These are phyloP conservation scores for Penicillium malachiteum DNA, from an alignment of 495 filamentous ascomycete genomes.

Conservation along the genomic window DNA sequence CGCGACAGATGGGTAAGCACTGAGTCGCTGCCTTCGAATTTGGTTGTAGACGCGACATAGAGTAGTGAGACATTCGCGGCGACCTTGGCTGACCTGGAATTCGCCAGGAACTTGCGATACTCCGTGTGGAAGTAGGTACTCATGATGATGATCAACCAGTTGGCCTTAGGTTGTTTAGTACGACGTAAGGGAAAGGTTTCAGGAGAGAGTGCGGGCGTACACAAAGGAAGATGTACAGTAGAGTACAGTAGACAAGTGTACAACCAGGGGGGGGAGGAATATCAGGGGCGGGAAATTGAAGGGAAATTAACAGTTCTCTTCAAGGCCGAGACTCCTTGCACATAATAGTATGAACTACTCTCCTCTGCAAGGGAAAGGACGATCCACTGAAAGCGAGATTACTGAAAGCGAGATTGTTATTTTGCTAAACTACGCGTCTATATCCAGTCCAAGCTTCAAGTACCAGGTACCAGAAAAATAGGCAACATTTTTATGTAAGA, in stretches of 20 bases:
- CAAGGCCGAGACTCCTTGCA: slow-evolving; percentile 1
- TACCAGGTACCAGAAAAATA: slow-evolving; percentile 1
- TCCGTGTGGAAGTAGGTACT: slow-evolving; percentile 55
- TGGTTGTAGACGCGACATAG: slow-evolving; percentile 89
- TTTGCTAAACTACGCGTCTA: slow-evolving; percentile 1
- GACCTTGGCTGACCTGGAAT: slow-evolving; percentile 63
- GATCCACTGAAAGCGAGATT: not conserved
- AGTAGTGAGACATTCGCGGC: slow-evolving; percentile 72
- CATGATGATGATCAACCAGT: slow-evolving; percentile 33
- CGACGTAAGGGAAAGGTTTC: slow-evolving; percentile 10
- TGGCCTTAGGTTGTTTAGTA: not conserved
- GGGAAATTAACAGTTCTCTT: not conserved
- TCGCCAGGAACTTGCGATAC: slow-evolving; percentile 78
- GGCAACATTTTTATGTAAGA: not conserved
- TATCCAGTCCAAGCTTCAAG: not conserved
- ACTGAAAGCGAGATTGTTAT: not conserved
- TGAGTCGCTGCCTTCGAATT: slow-evolving; percentile 62
- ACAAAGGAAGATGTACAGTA: slow-evolving; percentile 2
- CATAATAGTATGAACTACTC: slow-evolving; percentile 3
- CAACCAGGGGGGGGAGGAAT: not conserved
- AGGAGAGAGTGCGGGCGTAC: slow-evolving; percentile 1
- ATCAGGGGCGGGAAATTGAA: slow-evolving; percentile 2
- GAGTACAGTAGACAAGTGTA: not conserved
- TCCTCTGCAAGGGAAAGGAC: not conserved
- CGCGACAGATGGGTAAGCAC: slow-evolving; percentile 76